These are phyloP conservation scores for Paraphaeosphaeria minitans DNA, from an alignment of 2,329 filamentous ascomycete species.

Conservation along the genomic window DNA sequence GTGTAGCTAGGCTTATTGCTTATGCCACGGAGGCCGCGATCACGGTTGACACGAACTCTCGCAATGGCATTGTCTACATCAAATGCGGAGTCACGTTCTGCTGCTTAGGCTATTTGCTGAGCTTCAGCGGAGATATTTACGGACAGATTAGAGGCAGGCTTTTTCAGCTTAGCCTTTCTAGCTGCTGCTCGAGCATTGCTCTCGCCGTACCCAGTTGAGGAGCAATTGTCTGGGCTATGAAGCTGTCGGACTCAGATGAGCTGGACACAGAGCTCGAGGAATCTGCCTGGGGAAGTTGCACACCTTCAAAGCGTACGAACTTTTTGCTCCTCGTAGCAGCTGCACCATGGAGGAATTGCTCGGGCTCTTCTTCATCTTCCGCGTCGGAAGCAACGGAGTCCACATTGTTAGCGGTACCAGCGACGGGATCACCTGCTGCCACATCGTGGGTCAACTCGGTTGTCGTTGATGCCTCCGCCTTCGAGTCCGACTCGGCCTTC, in stretches of 20 bases:
- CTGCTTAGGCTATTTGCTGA: not conserved
- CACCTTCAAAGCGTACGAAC: too few relatives aligned
- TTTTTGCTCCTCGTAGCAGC: too few relatives aligned
- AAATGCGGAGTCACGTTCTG: not conserved
- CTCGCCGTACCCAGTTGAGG: not conserved
- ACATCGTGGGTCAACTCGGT: not conserved
- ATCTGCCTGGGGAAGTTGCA: too few relatives aligned
- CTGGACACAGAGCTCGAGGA: not conserved
- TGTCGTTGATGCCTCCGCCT: not conserved
- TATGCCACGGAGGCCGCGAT: not conserved
- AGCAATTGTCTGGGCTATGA: not conserved
- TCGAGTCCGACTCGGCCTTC: not conserved
- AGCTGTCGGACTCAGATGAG: not conserved
- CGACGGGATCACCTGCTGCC: too few relatives aligned
- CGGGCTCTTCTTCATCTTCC: too few relatives aligned
- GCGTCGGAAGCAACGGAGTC: too few relatives aligned
- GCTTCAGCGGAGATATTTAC: not conserved
- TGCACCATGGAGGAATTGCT: too few relatives aligned
- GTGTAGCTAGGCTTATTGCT: not conserved
- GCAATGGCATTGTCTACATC: not conserved
- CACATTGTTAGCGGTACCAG: too few relatives aligned
- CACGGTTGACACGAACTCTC: not conserved
- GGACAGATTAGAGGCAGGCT: not conserved
- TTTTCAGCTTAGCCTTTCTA: not conserved
- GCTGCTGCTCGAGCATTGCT: constrained; percentile 1